Conservation (phyloP, 176 grass and related monocot genomes). For the Paspalum notatum region DNA sequence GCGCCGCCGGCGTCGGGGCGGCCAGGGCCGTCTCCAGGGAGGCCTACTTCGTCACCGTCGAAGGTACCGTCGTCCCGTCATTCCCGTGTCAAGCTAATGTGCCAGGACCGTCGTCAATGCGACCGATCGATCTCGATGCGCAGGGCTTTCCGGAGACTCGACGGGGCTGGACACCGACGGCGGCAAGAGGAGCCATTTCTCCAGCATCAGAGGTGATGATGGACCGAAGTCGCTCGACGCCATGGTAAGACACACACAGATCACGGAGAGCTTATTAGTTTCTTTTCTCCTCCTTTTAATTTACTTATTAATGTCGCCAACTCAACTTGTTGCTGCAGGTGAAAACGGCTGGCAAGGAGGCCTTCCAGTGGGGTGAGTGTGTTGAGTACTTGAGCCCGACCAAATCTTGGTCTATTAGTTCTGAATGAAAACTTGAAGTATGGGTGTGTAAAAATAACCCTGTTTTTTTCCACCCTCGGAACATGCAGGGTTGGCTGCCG, state of each 20-base stretch:
- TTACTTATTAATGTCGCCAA: background rate
- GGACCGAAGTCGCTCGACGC: conserved; percentile 80
- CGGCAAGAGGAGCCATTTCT: conserved; percentile 63
- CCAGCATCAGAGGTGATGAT: conserved; percentile 64
- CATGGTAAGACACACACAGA: conserved; percentile 41
- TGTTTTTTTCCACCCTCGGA: background rate
- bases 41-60: conserved; percentile 72
- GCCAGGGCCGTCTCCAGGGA: conserved; percentile 74
- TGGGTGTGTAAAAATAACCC: background rate
- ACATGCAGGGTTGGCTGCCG: conserved; percentile 78
- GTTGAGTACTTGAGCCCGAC: background rate
- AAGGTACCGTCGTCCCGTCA: conserved; percentile 21
- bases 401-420: background rate
- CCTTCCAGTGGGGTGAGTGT: conserved; percentile 86
- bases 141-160: conserved; percentile 39
- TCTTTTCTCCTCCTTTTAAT: no score
- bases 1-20: conserved; percentile 79
- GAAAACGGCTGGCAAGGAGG: conserved; percentile 73
- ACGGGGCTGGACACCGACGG: conserved; percentile 33
- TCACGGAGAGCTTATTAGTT: no score
- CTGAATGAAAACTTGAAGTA: background rate
- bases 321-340: conserved; percentile 48
- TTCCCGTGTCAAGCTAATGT: no score
- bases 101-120: no score
- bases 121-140: background rate